Conservation (phyloP, 2,329 filamentous ascomycete species). For the Neofusicoccum sp. region DNA sequence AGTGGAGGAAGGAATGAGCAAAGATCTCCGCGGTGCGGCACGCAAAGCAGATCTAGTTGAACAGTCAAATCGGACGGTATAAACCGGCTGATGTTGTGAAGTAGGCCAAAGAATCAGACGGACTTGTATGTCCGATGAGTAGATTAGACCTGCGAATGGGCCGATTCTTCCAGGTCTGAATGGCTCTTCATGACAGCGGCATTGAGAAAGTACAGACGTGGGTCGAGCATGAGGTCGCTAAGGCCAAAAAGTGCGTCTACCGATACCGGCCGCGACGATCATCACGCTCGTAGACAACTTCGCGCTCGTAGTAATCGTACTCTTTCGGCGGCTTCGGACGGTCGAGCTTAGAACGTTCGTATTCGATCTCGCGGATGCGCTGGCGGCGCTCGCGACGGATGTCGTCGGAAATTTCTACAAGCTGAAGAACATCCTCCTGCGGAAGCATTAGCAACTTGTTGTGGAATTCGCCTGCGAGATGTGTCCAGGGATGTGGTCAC, state of each 20-base stretch:
- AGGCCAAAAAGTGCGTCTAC: conserved; percentile 23
- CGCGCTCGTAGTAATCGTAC: conserved; percentile 67
- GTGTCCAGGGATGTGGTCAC: conserved; percentile 37
- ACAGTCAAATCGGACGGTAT: not conserved
- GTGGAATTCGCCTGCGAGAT: too few species aligned
- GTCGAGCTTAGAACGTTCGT: conserved; percentile 45
- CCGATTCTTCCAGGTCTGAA: not conserved
- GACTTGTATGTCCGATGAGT: not conserved
- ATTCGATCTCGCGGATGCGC: conserved; percentile 60
- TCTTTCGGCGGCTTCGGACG: conserved; percentile 37
- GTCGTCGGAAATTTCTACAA: conserved; percentile 78
- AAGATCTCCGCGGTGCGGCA: conserved; percentile 1
- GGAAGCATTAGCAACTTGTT: conserved; percentile 31
- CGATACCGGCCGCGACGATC: conserved; percentile 48
- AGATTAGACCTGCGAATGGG: not conserved
- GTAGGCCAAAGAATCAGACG: not conserved
- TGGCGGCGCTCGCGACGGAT: conserved; percentile 67
- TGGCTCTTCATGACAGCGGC: not conserved
- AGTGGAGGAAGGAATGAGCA: not conserved
- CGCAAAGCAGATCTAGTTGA: not conserved
- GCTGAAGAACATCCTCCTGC: conserved; percentile 81
- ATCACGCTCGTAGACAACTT: conserved; percentile 54
- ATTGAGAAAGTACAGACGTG: not conserved
- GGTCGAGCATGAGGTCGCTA: not conserved
- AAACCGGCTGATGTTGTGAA: not conserved